Percentiles rank a stretch among this genome's conserved stretches.
These are phyloP conservation scores for Yamadazyma endophytica DNA, from an alignment of 805 yeast species.

Conservation along the genomic window DNA sequence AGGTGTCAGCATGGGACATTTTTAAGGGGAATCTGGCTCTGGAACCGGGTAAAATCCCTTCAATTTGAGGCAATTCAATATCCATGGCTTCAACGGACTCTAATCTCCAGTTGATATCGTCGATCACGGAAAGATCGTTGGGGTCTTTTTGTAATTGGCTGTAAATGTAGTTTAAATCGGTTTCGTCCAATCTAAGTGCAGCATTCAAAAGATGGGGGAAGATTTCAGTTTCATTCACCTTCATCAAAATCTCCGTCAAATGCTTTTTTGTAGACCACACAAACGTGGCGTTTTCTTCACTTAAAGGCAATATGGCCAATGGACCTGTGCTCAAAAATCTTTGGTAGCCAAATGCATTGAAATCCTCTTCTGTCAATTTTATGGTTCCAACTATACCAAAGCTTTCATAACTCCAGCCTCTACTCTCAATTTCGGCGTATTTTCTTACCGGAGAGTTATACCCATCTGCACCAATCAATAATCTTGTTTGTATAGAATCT, in stretches of 20 bases:
- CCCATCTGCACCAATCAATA: constrained; percentile 95
- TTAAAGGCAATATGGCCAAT: constrained; percentile 83
- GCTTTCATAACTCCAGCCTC: constrained; percentile 89
- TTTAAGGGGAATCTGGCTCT: constrained; percentile 88
- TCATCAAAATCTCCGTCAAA: constrained; percentile 57
- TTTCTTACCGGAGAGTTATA: constrained; percentile 87
- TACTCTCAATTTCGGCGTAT: constrained; percentile 73
- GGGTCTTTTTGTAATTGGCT: constrained; percentile 33
- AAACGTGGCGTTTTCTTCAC: constrained; percentile 79
- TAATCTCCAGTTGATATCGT: constrained; percentile 70
- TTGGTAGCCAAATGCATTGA: constrained; percentile 82
- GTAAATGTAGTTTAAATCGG: constrained; percentile 72
- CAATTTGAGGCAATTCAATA: constrained; percentile 63
- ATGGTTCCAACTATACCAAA: constrained; percentile 93
- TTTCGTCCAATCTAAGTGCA: constrained; percentile 72
- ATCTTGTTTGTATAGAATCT: constrained; percentile 55
- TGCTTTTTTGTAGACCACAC: constrained; percentile 92
- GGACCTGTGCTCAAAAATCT: constrained; percentile 91
- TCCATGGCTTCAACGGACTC: constrained; percentile 19
- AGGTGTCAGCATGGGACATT: constrained; percentile 86
- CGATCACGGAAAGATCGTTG: constrained; percentile 45
- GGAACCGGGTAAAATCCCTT: constrained; percentile 53
- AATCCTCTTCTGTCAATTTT: constrained; percentile 60
- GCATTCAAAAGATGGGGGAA: constrained; percentile 79
- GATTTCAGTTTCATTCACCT: constrained; percentile 49